phyloP scores from a whole-genome alignment of 2,329 filamentous ascomycete genomes.

The Cercospora sesami region DNA sequence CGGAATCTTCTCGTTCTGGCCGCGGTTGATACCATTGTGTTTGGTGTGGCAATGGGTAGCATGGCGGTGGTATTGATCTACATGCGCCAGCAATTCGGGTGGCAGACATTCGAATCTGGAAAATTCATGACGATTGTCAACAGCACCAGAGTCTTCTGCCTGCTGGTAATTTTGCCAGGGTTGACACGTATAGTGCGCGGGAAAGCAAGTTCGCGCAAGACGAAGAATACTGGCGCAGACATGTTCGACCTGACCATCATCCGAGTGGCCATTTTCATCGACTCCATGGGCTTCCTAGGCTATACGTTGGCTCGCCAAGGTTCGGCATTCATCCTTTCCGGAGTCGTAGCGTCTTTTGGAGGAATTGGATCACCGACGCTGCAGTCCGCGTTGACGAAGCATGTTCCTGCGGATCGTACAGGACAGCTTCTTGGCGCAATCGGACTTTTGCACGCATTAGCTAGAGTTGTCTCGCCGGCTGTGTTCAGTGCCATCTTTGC shows the following conservation, averaged over 20 bases:
- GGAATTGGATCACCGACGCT: constrained; percentile 83
- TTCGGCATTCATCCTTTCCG: constrained; percentile 68
- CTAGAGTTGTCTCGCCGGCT: constrained; percentile 74
- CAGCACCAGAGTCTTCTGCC: constrained; percentile 69
- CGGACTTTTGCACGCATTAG: constrained; percentile 79
- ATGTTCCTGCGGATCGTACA: constrained; percentile 77
- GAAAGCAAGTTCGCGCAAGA: constrained; percentile 45
- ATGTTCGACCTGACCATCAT: constrained; percentile 75
- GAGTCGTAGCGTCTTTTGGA: constrained; percentile 72
- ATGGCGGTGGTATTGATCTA: constrained; percentile 84
- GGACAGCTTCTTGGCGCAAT: constrained; percentile 87
- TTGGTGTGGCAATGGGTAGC: constrained; percentile 77
- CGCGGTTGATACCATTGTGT: constrained; percentile 75
- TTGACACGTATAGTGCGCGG: constrained; percentile 74
- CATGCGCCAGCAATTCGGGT: constrained; percentile 74
- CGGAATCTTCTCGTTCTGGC: constrained; percentile 82
- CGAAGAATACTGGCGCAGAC: constrained; percentile 70
- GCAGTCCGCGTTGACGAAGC: constrained; percentile 83
- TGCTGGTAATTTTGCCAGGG: constrained; percentile 73
- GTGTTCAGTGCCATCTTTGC: constrained; percentile 86
- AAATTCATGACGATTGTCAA: constrained; percentile 80
- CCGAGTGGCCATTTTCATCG: constrained; percentile 71
- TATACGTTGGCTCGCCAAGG: constrained; percentile 67
- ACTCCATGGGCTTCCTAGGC: constrained; percentile 72
- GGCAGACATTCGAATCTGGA: constrained; percentile 78